A percentile compares a stretch with the other conserved stretches of the same genome.
Evolutionary conservation across 768 basidiomycete species (phyloP).

Genomic region (Pleurotus pulmonarius): DNA sequence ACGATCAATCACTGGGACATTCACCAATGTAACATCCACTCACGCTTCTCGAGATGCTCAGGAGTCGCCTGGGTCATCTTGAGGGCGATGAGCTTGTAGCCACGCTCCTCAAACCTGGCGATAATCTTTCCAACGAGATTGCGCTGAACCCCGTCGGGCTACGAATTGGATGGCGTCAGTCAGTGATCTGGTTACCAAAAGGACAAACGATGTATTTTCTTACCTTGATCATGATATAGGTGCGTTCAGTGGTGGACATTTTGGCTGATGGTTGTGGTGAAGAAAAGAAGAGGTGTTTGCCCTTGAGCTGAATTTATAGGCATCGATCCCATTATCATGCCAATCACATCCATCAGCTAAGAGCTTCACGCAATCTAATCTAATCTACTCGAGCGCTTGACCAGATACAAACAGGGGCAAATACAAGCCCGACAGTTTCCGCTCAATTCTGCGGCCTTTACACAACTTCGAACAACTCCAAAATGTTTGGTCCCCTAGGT

Average conservation of each 20-base stretch:
- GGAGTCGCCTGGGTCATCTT: conserved; percentile 82
- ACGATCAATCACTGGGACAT: conserved; percentile 12
- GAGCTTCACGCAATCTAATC: background rate
- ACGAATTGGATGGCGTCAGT: conserved; percentile 4
- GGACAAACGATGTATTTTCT: conserved; percentile 2
- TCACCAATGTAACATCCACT: conserved; percentile 19
- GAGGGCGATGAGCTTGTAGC: conserved; percentile 94
- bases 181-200: background rate
- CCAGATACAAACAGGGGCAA: conserved; percentile 10
- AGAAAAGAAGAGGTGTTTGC: too few relatives aligned
- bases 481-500: conserved; percentile 62
- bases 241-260: conserved; percentile 81
- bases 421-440: conserved; percentile 7
- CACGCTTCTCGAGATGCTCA: conserved; percentile 90
- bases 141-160: conserved; percentile 99
- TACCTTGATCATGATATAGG: conserved; percentile 99
- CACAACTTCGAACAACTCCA: conserved; percentile 16
- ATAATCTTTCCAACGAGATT: conserved; percentile 95
- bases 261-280: conserved; percentile 19
- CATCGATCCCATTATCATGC: conserved; percentile 5
- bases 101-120: conserved; percentile 93
- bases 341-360: background rate
- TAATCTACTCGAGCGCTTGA: background rate
- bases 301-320: background rate
- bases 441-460: background rate